Conservation (phyloP, 176 grass and related monocot species). For the Eleusine coracana region DNA sequence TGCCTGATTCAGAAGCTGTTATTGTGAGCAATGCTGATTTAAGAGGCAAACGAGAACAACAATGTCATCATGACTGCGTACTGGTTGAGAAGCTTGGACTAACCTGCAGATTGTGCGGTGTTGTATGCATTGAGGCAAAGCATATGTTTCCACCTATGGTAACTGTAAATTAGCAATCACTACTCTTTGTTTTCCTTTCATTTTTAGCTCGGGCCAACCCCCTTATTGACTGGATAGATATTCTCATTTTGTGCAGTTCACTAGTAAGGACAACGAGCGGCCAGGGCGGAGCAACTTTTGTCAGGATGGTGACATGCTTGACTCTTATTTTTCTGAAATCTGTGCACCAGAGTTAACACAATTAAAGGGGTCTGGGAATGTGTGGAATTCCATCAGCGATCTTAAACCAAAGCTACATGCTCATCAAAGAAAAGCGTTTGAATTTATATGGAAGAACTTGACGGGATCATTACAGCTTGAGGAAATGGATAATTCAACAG, state of each 20-base stretch:
- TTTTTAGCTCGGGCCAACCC: background rate
- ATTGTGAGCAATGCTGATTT: slow-evolving; percentile 34
- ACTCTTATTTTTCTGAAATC: slow-evolving; percentile 43
- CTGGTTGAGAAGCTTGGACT: slow-evolving; percentile 70
- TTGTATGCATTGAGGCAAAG: slow-evolving; percentile 68
- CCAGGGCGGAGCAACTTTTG: background rate
- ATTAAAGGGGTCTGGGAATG: slow-evolving; percentile 46
- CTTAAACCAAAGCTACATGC: slow-evolving; percentile 63
- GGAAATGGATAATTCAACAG: slow-evolving; percentile 52
- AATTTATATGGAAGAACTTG: slow-evolving; percentile 90
- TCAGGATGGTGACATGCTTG: slow-evolving; percentile 36
- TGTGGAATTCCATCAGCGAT: slow-evolving; percentile 67
- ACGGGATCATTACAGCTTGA: slow-evolving; percentile 60
- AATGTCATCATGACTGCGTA: slow-evolving; percentile 71
- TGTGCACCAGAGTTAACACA: slow-evolving; percentile 42
- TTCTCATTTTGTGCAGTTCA: slow-evolving; percentile 41
- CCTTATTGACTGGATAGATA: slow-evolving; percentile 11
- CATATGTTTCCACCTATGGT: slow-evolving; percentile 78
- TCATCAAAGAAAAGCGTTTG: slow-evolving; percentile 87
- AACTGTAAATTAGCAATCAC: slow-evolving; percentile 29
- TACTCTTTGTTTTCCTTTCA: background rate
- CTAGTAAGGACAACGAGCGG: slow-evolving; percentile 47
- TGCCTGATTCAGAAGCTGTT: slow-evolving; percentile 42
- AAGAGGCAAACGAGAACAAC: slow-evolving; percentile 39
- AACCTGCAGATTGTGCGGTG: slow-evolving; percentile 62